Evolutionary conservation across 2,329 filamentous ascomycete genomes (phyloP), one percentile per base, ranked within the genome.

Genomic region (Fonsecaea multimorphosa): DNA sequence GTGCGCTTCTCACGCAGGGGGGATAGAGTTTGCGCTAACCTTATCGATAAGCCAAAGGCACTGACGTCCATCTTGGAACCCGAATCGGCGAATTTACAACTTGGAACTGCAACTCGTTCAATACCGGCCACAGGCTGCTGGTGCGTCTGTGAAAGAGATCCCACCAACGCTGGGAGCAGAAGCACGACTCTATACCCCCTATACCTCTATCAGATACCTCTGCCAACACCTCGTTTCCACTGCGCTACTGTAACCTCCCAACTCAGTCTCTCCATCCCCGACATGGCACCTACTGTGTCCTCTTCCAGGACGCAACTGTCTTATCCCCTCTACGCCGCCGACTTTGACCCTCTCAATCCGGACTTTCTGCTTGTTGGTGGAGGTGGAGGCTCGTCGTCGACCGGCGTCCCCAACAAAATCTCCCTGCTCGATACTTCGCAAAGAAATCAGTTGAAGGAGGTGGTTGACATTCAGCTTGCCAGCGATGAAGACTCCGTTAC

Each of bases 401-500:
- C 87, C 71, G 93, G 92, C 52, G 91, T 97, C 24, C 88, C 89
- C 63, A 97, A 97, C 82, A 92, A 92, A 78, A 92, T 97, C 74
- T 70, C 87, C 32, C 81, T 93, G 14, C 83, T 96, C 68, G 89
- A 94, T 76, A 85, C 89, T n/a, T 87, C 86, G 19, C 82, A 81
- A 72, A 87, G 86, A 40, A 82, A 86, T 63, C 86, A 88, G 55
- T 80, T 92, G 57, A 84, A 87, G 68, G 81, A 89, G 71, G 81
- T 85, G 24, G 86, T 88, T 70, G 91, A 96, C 72, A 83, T 94
- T 74, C 88, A 92, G 65, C 87, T 97, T 56, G 91, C 91, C 68
- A 85, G 87, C 72, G 87, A 93, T 74, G 93, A 97, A 80, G 94
- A 98, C 78, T 96, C 91, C 63, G 91, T 96, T 65, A 92, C 90